These are phyloP conservation scores for Tetrahymena malaccensis DNA, from an alignment of 73 alveolate genomes.

Conservation along the genomic window DNA sequence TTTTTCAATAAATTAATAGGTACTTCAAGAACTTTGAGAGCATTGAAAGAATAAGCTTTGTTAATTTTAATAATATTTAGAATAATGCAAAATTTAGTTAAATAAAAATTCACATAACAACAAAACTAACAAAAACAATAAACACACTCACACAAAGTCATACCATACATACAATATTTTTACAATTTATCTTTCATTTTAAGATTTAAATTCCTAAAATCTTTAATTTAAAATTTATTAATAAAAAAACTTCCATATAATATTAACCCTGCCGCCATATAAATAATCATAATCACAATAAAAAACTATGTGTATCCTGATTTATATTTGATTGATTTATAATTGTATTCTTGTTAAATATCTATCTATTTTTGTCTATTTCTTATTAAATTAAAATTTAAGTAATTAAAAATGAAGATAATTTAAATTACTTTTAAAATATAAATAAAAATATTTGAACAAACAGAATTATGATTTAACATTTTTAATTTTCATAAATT, in stretches of 20 bases:
- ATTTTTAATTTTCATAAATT: too few relatives aligned
- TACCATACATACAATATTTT: not conserved
- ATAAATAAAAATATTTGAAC: too few relatives aligned
- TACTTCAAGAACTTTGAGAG: not conserved
- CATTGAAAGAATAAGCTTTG: not conserved
- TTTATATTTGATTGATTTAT: not conserved
- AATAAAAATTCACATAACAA: not conserved
- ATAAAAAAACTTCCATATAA: not conserved
- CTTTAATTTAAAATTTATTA: not conserved
- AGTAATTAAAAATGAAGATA: too few relatives aligned
- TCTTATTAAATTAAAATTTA: too few relatives aligned
- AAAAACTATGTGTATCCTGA: not conserved
- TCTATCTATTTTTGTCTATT: not conserved
- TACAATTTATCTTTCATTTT: not conserved
- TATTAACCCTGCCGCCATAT: not conserved
- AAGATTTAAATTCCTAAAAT: not conserved
- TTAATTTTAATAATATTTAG: too few relatives aligned
- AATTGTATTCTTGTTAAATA: not conserved
- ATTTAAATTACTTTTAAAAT: too few relatives aligned
- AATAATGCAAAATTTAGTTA: not conserved
- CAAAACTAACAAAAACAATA: not conserved
- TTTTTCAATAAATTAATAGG: not conserved
- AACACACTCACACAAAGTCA: not conserved
- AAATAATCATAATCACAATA: not conserved
- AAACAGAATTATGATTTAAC: too few relatives aligned